A percentile compares a stretch with the other conserved stretches of the same genome.
phyloP scores from a whole-genome alignment of 2,329 filamentous ascomycete species.

The Xylariaceae sp. region DNA sequence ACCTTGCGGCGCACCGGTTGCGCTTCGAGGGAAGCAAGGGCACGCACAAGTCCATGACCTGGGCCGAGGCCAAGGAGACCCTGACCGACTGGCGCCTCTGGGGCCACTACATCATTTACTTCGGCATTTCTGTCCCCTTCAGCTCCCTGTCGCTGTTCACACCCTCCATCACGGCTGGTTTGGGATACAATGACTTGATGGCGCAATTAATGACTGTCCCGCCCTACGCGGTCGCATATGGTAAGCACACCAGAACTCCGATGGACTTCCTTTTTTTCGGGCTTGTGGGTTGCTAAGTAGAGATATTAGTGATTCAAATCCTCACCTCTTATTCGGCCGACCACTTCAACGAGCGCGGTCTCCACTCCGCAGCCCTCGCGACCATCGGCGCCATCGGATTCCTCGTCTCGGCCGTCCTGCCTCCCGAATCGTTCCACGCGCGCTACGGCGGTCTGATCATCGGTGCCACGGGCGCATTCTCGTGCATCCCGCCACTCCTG shows the following conservation, averaged over 20 bases:
- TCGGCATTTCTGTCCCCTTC: slow-evolving; percentile 35
- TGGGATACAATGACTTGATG: slow-evolving; percentile 34
- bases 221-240: slow-evolving; percentile 53
- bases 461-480: slow-evolving; percentile 60
- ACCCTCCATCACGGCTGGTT: slow-evolving; percentile 52
- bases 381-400: slow-evolving; percentile 46
- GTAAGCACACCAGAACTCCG: slow-evolving; percentile 16
- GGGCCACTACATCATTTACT: slow-evolving; percentile 54
- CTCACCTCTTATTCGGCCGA: slow-evolving; percentile 57
- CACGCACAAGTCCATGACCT: slow-evolving; percentile 56
- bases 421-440: slow-evolving; percentile 50
- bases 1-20: slow-evolving; percentile 44
- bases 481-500: slow-evolving; percentile 63
- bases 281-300: slow-evolving; percentile 1
- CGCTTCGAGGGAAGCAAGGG: slow-evolving; percentile 47
- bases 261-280: not conserved
- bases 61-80: slow-evolving; percentile 64
- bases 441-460: slow-evolving; percentile 69
- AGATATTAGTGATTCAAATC: slow-evolving; percentile 32
- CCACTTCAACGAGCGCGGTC: slow-evolving; percentile 49
- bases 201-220: slow-evolving; percentile 64
- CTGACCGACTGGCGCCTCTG: slow-evolving; percentile 63
- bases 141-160: slow-evolving; percentile 40
- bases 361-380: slow-evolving; percentile 41
- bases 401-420: slow-evolving; percentile 58